Evolutionary conservation across 768 basidiomycete genomes (phyloP).

Genomic region (Naganishia antarctica): DNA sequence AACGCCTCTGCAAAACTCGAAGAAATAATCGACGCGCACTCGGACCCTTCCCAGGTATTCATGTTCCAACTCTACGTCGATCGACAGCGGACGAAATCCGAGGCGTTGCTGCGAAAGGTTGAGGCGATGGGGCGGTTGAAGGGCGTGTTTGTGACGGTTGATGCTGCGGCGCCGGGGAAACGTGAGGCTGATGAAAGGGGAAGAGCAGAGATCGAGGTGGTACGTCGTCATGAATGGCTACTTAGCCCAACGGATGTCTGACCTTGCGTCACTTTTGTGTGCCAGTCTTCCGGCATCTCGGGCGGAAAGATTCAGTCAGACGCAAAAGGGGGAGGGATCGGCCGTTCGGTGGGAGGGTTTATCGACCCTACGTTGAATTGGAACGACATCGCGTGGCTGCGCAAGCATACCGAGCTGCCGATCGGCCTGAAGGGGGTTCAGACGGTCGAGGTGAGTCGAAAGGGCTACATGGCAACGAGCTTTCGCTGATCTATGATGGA

Average conservation of each 20-base stretch:
- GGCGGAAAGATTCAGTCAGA: constrained; percentile 46
- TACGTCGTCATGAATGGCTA: constrained; percentile 23
- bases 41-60: constrained; percentile 38
- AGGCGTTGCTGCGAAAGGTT: constrained; percentile 41
- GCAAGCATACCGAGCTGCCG: constrained; percentile 51
- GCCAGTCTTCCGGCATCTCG: constrained; percentile 44
- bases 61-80: constrained; percentile 51
- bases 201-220: constrained; percentile 46
- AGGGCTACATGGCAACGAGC: no score
- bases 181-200: constrained; percentile 48
- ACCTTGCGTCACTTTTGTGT: no score
- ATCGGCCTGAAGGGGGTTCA: constrained; percentile 55
- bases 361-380: constrained; percentile 49
- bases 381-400: constrained; percentile 56
- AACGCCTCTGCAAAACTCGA: constrained; percentile 49
- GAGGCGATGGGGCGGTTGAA: constrained; percentile 44
- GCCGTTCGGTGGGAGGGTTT: constrained; percentile 45
- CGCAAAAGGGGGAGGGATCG: constrained; percentile 48
- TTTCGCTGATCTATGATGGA: no score
- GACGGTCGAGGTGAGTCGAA: constrained; percentile 51
- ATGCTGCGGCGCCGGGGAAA: constrained; percentile 48
- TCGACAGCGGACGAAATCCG: constrained; percentile 44
- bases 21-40: constrained; percentile 37
- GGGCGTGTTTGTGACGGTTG: constrained; percentile 48
- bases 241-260: neutral